These are phyloP conservation scores for Mycosarcoma mackinlayi DNA, from an alignment of 1,284 basidiomycete genomes.

Conservation along the genomic window DNA sequence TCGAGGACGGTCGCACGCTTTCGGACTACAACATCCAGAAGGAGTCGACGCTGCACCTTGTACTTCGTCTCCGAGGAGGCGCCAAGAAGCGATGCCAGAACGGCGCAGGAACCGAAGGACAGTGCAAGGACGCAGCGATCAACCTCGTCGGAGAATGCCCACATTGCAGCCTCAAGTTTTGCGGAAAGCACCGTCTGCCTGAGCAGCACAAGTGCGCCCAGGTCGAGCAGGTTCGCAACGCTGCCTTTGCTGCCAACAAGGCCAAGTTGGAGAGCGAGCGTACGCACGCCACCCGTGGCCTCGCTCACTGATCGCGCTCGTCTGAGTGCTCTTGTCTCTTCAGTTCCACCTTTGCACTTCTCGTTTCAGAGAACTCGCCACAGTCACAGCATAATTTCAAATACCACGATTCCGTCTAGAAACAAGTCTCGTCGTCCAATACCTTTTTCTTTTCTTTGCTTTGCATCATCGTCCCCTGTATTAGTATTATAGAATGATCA, in stretches of 20 bases:
- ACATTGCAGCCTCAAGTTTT: constrained; percentile 66
- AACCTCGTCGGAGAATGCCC: constrained; percentile 67
- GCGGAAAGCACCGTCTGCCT: constrained; percentile 65
- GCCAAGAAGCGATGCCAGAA: constrained; percentile 68
- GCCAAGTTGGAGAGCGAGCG: constrained; percentile 66
- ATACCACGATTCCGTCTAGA: not conserved
- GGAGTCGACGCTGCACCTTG: constrained; percentile 65
- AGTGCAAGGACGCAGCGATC: constrained; percentile 67
- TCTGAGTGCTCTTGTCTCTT: not conserved
- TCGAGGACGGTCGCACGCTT: constrained; percentile 71
- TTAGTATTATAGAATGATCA: not conserved
- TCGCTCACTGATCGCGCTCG: constrained; percentile 57
- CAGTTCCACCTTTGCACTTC: too few species aligned
- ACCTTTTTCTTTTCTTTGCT: not conserved
- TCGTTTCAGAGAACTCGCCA: constrained; percentile 1
- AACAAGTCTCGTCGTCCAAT: too few species aligned
- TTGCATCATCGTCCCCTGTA: not conserved
- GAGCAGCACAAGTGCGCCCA: constrained; percentile 65
- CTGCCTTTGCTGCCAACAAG: constrained; percentile 67
- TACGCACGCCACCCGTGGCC: constrained; percentile 59
- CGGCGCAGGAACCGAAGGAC: constrained; percentile 58
- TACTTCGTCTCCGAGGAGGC: constrained; percentile 65
- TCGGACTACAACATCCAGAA: constrained; percentile 70
- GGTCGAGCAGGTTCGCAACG: constrained; percentile 62
- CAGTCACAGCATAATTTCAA: constrained; percentile 4